Base-by-base conservation (phyloP, 1,139 yeast genomes). In the Yamadazyma buinensis region DNA sequence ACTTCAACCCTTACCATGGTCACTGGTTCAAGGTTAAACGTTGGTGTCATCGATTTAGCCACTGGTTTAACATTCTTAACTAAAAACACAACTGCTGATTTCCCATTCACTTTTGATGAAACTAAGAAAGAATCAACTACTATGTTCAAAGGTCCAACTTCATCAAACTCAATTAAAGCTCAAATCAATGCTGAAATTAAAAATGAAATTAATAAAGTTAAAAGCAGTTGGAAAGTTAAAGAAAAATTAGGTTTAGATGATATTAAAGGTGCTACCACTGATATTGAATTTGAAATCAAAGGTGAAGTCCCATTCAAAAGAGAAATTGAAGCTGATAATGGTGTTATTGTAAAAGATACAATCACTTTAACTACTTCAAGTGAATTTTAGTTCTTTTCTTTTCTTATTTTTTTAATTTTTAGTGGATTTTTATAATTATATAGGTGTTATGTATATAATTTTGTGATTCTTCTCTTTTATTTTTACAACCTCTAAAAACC, bases 311-410 rank as follows among this genome's bases (percentile, higher is more conserved):
- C 40, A 27, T 43, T 37, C 34, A 27, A 40, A 18, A 78, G 69
- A 64, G 80, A 75, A 31, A 70, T 75, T 42, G 79, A 77, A 41
- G 72, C 61, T 35, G 75, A 72, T 19, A 72, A 51, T 41, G 75
- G 73, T 28, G 72, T 68, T 27, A 37, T 44, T 23, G 38, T 39
- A 19, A 40, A 44, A 28, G 45, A 43, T 26, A 35, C 40, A 26
- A 2, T 29, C 18, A 33, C 26, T 22, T 25, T 33, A 28, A n/a
- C n/a, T n/a, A n/a, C n/a, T n/a, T n/a, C n/a, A n/a, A n/a, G n/a
- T n/a, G n/a, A n/a, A n/a, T n/a, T n/a, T n/a, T n/a, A n/a, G n/a
- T n/a, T n/a, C n/a, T n/a, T n/a, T n/a, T n/a, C n/a, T n/a, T n/a
- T n/a, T n/a, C n/a, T n/a, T n/a, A n/a, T n/a, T n/a, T n/a, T n/a